Evolutionary conservation across 2,329 filamentous ascomycete genomes (phyloP), one percentile per base, ranked within the genome.

Genomic region (Celoporthe dispersa): DNA sequence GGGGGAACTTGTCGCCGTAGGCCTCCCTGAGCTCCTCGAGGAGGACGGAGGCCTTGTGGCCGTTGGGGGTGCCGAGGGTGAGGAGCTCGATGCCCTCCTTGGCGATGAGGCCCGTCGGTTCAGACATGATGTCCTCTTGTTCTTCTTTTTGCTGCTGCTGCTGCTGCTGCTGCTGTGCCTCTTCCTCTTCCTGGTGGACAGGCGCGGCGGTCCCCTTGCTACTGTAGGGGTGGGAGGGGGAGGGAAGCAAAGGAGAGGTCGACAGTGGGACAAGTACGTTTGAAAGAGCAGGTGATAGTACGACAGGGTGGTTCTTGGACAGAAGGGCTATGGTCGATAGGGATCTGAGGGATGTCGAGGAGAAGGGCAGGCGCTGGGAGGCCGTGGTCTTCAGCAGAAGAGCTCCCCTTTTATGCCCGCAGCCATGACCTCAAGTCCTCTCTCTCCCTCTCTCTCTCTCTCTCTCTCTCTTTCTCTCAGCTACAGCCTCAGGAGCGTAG

Each of bases 11-110:
- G 64, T 84, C 82, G 66, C 87, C 88, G 72, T 92, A 91, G 16
- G 86, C 86, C n/a, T 85, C 88, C 74, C 88, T 89, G 64, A 91
- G 81, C 79, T 92, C 90, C 76, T 92, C 90, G 53, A 91, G 84
- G 28, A 91, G 75, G 73, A 91, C 87, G 69, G 84, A 86, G 41
- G 81, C 83, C 76, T 91, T 91, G 79, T 82, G 80, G 70, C 85
- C 85, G 68, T 87, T 87, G 64, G 85, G 85, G 0, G 85, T 87
- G 60, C 80, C 81, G 72, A 82, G 86, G 0, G 88, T 91, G 41
- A 91, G 80, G 71, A 91, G 84, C 81, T 91, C 89, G 71, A 91
- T 88, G 79, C 89, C 89, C 66, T 86, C 87, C 73, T 84, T 87
- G 74, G 88, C 88, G 73, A 88, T 86, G 70, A 90, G 81, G 69